phyloP scores from a whole-genome alignment of 2,329 filamentous ascomycete genomes.

The Keithomyces neogunnii region DNA sequence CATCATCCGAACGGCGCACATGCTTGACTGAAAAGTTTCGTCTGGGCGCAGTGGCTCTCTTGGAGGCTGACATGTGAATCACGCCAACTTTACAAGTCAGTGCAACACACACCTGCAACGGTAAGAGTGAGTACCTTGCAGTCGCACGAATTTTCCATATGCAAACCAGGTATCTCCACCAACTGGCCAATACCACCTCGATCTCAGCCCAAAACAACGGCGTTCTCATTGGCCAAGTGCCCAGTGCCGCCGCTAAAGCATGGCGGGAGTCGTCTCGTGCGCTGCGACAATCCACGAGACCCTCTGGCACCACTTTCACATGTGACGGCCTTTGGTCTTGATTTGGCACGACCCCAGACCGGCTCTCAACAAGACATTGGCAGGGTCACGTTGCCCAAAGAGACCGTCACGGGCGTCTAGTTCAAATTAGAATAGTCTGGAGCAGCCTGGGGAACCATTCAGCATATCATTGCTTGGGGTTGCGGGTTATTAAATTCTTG shows the following conservation, averaged over 20 bases:
- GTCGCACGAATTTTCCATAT: background rate
- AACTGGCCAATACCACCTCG: conserved; percentile 1
- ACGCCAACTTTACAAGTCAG: background rate
- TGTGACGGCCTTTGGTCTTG: background rate
- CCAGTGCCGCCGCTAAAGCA: too few species aligned
- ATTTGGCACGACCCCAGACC: background rate
- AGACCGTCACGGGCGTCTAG: background rate
- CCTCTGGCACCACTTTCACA: conserved; percentile 2
- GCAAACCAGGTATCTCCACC: background rate
- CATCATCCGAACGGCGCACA: background rate
- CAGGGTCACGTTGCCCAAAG: background rate
- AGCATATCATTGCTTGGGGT: too few species aligned
- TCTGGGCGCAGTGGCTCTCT: background rate
- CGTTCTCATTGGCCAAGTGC: conserved; percentile 2
- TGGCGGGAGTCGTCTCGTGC: background rate
- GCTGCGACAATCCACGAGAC: background rate
- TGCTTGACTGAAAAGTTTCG: background rate
- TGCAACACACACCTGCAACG: background rate
- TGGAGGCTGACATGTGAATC: conserved; percentile 2
- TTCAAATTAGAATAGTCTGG: background rate
- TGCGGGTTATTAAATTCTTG: background rate
- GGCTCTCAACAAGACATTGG: background rate
- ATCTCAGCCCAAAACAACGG: conserved; percentile 1
- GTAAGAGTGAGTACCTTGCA: background rate
- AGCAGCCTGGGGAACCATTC: background rate